phyloP scores from a whole-genome alignment of 2,329 filamentous ascomycete species.

The Eutypa lata region DNA sequence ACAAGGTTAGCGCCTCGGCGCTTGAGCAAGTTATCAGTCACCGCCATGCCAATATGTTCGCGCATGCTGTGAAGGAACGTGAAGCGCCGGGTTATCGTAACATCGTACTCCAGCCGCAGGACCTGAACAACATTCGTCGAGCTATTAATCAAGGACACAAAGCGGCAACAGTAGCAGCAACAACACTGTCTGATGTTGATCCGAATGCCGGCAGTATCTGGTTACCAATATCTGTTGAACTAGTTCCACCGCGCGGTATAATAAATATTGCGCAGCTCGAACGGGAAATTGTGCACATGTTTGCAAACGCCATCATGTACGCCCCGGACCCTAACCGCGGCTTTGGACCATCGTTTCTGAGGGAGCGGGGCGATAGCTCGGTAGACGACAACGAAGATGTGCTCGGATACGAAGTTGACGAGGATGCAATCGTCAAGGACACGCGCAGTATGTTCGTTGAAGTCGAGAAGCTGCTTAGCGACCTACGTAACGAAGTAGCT shows the following conservation, averaged over 20 bases:
- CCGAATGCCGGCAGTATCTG: conserved; percentile 54
- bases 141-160: conserved; percentile 72
- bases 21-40: conserved; percentile 76
- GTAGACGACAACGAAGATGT: conserved; percentile 36
- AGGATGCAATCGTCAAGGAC: conserved; percentile 84
- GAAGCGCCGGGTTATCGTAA: conserved; percentile 74
- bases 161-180: conserved; percentile 58
- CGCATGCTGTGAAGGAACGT: conserved; percentile 68
- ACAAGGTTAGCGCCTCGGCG: conserved; percentile 68
- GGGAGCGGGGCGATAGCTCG: conserved; percentile 31
- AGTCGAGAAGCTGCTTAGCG: conserved; percentile 74
- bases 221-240: conserved; percentile 69
- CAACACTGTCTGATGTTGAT: conserved; percentile 58
- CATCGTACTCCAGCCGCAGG: conserved; percentile 71
- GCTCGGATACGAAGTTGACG: conserved; percentile 65
- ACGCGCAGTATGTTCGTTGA: conserved; percentile 87
- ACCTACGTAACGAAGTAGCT: conserved; percentile 69
- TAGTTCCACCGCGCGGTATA: conserved; percentile 83
- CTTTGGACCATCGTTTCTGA: conserved; percentile 60
- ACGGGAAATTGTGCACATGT: conserved; percentile 92
- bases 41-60: conserved; percentile 76
- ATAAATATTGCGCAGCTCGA: conserved; percentile 92
- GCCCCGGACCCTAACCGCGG: conserved; percentile 78
- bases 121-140: conserved; percentile 73
- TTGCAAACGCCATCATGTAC: conserved; percentile 98